These are phyloP conservation scores for Verticillium nubilum DNA, from an alignment of 2,329 filamentous ascomycete genomes.

Conservation along the genomic window DNA sequence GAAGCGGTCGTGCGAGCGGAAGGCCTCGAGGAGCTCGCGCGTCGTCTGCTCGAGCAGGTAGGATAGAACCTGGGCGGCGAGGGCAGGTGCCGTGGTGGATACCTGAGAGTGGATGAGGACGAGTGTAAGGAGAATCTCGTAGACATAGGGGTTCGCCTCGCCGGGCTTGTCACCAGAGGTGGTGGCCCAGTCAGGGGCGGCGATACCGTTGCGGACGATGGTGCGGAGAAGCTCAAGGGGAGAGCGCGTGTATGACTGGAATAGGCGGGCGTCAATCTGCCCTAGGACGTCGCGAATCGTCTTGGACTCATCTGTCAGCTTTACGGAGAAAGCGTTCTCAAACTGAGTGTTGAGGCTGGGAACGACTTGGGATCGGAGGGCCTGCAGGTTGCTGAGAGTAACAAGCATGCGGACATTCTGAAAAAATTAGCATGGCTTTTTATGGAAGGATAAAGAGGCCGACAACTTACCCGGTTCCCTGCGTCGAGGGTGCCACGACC, in stretches of 20 bases:
- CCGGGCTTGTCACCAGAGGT: slow-evolving; percentile 51
- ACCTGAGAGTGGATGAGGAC: slow-evolving; percentile 92
- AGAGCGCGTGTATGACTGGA: slow-evolving; percentile 85
- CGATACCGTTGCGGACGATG: slow-evolving; percentile 70
- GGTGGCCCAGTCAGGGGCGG: slow-evolving; percentile 66
- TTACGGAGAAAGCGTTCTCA: slow-evolving; percentile 89
- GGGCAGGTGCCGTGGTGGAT: slow-evolving; percentile 68
- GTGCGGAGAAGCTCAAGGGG: slow-evolving; percentile 61
- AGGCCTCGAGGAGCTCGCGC: slow-evolving; percentile 73
- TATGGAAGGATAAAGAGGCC: neutral
- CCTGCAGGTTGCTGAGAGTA: slow-evolving; percentile 86
- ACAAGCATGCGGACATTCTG: slow-evolving; percentile 90
- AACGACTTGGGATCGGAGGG: slow-evolving; percentile 74
- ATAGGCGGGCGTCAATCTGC: slow-evolving; percentile 87
- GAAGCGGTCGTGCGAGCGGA: slow-evolving; percentile 63
- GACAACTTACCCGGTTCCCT: slow-evolving; percentile 45
- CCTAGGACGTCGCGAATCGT: slow-evolving; percentile 85
- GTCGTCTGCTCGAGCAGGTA: slow-evolving; percentile 81
- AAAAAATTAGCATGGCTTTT: neutral
- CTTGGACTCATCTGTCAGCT: slow-evolving; percentile 87
- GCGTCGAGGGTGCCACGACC: slow-evolving; percentile 46
- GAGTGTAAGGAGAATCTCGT: slow-evolving; percentile 75
- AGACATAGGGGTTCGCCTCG: slow-evolving; percentile 82
- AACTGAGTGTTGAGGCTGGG: slow-evolving; percentile 88
- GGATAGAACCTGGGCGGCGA: slow-evolving; percentile 77